A percentile compares a stretch with the other conserved stretches of the same genome.
Conservation (phyloP, 1,284 basidiomycete species). For the Ceratobasidium papillatum region DNA sequence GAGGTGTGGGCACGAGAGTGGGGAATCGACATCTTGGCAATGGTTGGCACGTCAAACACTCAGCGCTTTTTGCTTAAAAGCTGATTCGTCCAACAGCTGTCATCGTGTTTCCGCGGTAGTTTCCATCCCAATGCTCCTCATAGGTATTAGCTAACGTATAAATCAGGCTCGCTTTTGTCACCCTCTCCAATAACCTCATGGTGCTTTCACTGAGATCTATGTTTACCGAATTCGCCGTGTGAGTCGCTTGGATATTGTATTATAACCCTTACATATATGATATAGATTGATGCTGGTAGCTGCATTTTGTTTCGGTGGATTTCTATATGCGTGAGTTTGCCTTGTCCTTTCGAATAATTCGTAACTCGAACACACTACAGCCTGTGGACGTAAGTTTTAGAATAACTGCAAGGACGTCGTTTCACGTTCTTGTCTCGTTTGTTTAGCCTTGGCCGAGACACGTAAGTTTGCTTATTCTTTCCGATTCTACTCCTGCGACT, state of each 20-base stretch:
- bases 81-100: slow-evolving; percentile 68
- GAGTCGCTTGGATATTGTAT: background rate
- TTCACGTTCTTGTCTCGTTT: too few relatives aligned
- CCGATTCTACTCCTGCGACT: background rate
- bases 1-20: slow-evolving; percentile 64
- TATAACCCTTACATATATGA: background rate
- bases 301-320: slow-evolving; percentile 88
- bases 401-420: too few relatives aligned
- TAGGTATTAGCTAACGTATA: background rate
- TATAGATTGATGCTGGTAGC: slow-evolving; percentile 80
- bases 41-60: slow-evolving; percentile 30
- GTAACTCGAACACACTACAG: background rate
- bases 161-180: slow-evolving; percentile 83
- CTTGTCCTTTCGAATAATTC: background rate
- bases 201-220: slow-evolving; percentile 75
- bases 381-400: slow-evolving; percentile 26
- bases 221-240: slow-evolving; percentile 75
- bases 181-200: slow-evolving; percentile 82
- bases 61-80: slow-evolving; percentile 27
- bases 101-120: slow-evolving; percentile 83
- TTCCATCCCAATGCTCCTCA: background rate
- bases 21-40: slow-evolving; percentile 71
- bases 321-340: slow-evolving; percentile 81
- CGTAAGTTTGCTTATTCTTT: slow-evolving; percentile 13
- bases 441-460: slow-evolving; percentile 27